Conservation (phyloP, 1,139 yeast genomes). For the Zygosaccharomyces sapae region DNA sequence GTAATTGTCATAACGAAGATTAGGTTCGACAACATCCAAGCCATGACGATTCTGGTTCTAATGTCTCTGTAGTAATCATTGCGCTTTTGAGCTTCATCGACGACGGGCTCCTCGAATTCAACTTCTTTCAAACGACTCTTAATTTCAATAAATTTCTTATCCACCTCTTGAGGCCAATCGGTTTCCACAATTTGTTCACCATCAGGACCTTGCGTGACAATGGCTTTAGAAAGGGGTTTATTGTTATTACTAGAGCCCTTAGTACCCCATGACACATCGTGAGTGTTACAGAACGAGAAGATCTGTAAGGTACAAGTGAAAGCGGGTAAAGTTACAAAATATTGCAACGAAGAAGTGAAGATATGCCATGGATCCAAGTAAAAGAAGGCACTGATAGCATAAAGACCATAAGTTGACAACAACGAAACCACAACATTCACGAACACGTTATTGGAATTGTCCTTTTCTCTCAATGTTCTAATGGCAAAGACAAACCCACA, state of each 20-base stretch:
- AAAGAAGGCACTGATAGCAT: constrained; percentile 69
- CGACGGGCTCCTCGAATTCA: constrained; percentile 39
- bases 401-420: constrained; percentile 85
- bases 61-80: constrained; percentile 94
- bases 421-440: constrained; percentile 80
- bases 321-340: constrained; percentile 83
- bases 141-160: constrained; percentile 55
- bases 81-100: constrained; percentile 44
- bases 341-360: constrained; percentile 76
- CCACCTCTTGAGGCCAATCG: constrained; percentile 84
- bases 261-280: constrained; percentile 97
- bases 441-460: constrained; percentile 46
- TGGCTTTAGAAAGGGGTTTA: constrained; percentile 63
- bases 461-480: constrained; percentile 46
- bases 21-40: constrained; percentile 82
- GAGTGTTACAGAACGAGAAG: constrained; percentile 92
- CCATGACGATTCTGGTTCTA: constrained; percentile 83
- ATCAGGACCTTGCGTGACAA: constrained; percentile 48
- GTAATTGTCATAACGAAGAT: constrained; percentile 80
- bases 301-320: constrained; percentile 88
- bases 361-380: constrained; percentile 96
- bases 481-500: constrained; percentile 81
- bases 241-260: constrained; percentile 82
- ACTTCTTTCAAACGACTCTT: constrained; percentile 73
- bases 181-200: constrained; percentile 66